Base-by-base conservation (phyloP, 2,329 filamentous ascomycete species). In the Colletotrichum neosansevieriae region DNA sequence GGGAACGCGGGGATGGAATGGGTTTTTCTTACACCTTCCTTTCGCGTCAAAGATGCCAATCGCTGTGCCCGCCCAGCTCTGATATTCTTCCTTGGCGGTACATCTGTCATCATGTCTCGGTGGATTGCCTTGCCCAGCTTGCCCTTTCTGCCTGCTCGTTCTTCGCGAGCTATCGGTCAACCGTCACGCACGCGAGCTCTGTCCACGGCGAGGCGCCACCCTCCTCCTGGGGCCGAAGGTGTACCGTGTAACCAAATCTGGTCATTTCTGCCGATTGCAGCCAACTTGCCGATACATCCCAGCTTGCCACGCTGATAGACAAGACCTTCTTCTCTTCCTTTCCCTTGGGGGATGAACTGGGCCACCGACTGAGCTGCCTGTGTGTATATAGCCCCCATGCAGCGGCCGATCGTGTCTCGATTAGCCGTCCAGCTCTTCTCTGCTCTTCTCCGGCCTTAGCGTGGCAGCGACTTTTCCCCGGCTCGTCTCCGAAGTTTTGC, bases 1-100 rank as follows among this genome's bases (percentile, higher is more conserved):
- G 54, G 66, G 42, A 60, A 60, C 66, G 66, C 66, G 56, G 54
- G 54, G 66, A 60, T 57, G 49, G 40, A 66, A 66, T 68, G 62
- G 56, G 65, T 66, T 40, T 54, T 69, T 56, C 65, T 66, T 66
- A 57, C 66, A 66, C 66, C 66, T 60, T 69, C 66, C 66, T 69
- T 69, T 66, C 66, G 61, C 56, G 66, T 69, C 47, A 57, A 69
- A 60, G 49, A 69, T 59, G 61, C 54, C 61, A 60, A 60, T 17
- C 21, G 49, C 40, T 60, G 47, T 68, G 40, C 61, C 61, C 12
- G 50, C 47, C 54, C 63, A 66, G 54, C 49, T 60, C 5, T 44
- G 61, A 21, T 50, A 44, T n/a, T 36, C 56, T 60, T 2, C 29
- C 61, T 69, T 69, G 66, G 66, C 66, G 49, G 15, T 3, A 44